Percentiles rank a stretch among this genome's conserved stretches.
These are phyloP conservation scores for Lipomyces orientalis DNA, from an alignment of 805 yeast species.

Conservation along the genomic window DNA sequence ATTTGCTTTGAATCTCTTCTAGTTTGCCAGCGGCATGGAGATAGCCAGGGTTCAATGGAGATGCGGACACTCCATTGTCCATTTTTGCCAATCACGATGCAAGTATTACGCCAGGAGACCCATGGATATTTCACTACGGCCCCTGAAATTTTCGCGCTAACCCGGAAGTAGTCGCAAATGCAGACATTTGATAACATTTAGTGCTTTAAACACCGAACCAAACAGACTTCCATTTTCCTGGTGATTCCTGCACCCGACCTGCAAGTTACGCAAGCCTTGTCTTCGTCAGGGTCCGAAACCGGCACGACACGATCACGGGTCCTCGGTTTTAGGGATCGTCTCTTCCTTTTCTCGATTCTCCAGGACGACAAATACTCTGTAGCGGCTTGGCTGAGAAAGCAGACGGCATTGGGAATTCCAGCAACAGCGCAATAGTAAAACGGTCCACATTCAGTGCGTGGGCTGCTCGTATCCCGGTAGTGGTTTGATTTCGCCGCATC, in stretches of 20 bases:
- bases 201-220: not conserved
- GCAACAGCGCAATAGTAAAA: not conserved
- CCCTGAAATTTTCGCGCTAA: not conserved
- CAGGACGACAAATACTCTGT: too few relatives aligned
- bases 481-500: not conserved
- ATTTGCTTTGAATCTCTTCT: not conserved
- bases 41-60: too few relatives aligned
- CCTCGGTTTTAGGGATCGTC: too few relatives aligned
- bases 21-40: not conserved
- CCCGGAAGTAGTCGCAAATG: not conserved
- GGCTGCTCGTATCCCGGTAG: not conserved
- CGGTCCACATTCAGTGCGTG: not conserved
- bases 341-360: too few relatives aligned
- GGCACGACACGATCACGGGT: too few relatives aligned
- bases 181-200: not conserved
- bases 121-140: not conserved
- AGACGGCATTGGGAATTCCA: too few relatives aligned
- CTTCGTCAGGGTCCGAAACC: too few relatives aligned
- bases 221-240: not conserved
- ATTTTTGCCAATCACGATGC: too few relatives aligned
- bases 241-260: not conserved
- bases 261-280: not conserved
- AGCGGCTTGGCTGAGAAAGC: too few relatives aligned
- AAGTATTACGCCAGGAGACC: too few relatives aligned
- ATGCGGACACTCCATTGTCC: too few relatives aligned